Base-by-base conservation (phyloP, 768 basidiomycete species). In the Auricularia cornea region DNA sequence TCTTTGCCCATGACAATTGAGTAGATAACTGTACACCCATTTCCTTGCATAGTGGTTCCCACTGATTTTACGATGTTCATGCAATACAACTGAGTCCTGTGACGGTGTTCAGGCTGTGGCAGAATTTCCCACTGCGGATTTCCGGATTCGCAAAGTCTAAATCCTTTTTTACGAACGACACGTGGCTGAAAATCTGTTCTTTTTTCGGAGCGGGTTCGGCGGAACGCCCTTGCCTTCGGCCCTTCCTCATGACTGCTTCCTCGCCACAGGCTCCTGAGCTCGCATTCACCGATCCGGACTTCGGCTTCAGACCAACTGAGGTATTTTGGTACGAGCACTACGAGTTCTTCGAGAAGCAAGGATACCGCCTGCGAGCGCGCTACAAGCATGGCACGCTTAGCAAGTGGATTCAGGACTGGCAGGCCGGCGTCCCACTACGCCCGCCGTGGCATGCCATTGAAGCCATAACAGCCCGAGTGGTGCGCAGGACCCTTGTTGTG, bases 1-100 rank as follows among this genome's bases (percentile, higher is more conserved):
- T 98, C 66, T 97, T 95, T 74, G 84, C 90, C 60, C 86, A 89
- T 40, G 87, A 87, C 60, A 64, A 71, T 8, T 38, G 16, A 2
- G 16, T 38, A 38, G 35, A 38, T 35, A 10, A 38, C 35, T 38
- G 35, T 38, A 38, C 35, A 38, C 16, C 16, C 35, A n/a, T n/a
- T n/a, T 38, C 16, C 10, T 38, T 38, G 8, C 35, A 8, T 38
- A 38, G 1, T 38, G 35, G 35, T 38, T n/a, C 35, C 8, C 10
- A 38, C 35, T 38, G 35, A 38, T 8, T 14, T 38, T 14, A 38
- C 35, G 35, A 38, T 38, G 35, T 38, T 38, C 35, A 38, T 38
- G 35, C 35, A 38, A 38, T 38, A n/a, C 35, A 38, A 38, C 35
- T 38, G 35, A 8, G 35, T 38, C n/a, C 16, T 38, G 35, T 38